Conservation (phyloP, 2,329 filamentous ascomycete genomes). For the Cladobotryum mycophilum region DNA sequence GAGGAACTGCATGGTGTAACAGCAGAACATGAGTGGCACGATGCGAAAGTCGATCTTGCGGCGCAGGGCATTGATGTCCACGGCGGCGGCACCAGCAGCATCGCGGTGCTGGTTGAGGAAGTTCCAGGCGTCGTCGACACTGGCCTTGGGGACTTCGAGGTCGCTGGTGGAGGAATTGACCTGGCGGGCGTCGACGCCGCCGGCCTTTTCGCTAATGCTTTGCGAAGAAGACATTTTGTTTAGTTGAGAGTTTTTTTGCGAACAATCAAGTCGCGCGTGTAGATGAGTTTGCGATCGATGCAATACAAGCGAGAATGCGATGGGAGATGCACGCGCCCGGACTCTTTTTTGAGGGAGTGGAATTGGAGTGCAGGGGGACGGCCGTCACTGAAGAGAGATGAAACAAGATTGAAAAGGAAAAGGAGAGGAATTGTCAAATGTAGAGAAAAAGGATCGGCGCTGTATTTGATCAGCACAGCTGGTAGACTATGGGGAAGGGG, state of each 20-base stretch:
- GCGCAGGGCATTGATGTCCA: conserved; percentile 41
- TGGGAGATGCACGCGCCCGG: too few relatives aligned
- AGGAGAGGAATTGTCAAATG: too few relatives aligned
- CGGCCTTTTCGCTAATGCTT: conserved; percentile 18
- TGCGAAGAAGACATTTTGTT: conserved; percentile 18
- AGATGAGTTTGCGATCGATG: too few relatives aligned
- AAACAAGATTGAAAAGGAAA: too few relatives aligned
- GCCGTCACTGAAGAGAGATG: too few relatives aligned
- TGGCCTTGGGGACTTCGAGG: conserved; percentile 10
- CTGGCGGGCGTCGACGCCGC: conserved; percentile 13
- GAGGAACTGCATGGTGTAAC: conserved; percentile 57
- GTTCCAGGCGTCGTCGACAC: conserved; percentile 40
- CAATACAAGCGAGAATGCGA: too few relatives aligned
- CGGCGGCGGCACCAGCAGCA: conserved; percentile 24
- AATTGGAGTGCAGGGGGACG: too few relatives aligned
- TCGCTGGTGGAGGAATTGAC: conserved; percentile 18
- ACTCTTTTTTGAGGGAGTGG: too few relatives aligned
- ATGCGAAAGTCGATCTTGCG: conserved; percentile 54
- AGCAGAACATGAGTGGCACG: conserved; percentile 55
- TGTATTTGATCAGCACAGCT: too few relatives aligned
- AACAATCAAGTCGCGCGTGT: background rate
- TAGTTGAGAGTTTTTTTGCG: background rate
- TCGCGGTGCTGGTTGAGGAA: conserved; percentile 38
- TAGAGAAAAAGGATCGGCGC: too few relatives aligned
- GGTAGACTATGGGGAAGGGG: too few relatives aligned